Conservation (phyloP, 352 stramenopile genomes). For the Pythium brassicae region DNA sequence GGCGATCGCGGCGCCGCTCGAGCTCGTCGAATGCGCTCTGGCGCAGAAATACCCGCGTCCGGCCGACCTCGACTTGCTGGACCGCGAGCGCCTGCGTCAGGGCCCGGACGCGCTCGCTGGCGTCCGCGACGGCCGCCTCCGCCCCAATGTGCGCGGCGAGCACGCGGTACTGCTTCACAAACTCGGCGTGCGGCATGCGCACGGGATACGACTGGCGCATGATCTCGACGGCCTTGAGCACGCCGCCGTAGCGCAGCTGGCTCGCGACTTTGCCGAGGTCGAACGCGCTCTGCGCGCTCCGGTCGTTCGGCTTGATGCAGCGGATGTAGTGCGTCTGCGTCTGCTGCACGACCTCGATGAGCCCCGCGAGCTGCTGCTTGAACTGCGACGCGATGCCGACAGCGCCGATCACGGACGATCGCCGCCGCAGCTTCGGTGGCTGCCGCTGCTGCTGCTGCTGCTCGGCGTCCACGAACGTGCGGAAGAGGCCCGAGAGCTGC, state of each 20-base stretch:
- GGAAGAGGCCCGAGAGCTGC: constrained; percentile 59
- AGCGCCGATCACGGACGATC: constrained; percentile 65
- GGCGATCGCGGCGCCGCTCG: constrained; percentile 37
- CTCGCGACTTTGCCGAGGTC: constrained; percentile 66
- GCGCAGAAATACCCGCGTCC: constrained; percentile 65
- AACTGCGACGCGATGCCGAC: constrained; percentile 91
- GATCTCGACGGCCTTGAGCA: constrained; percentile 83
- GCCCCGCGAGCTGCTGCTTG: constrained; percentile 87
- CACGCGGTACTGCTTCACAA: constrained; percentile 51
- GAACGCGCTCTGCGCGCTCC: constrained; percentile 89
- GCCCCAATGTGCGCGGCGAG: constrained; percentile 13
- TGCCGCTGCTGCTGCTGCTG: constrained; percentile 19
- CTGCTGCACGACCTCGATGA: constrained; percentile 92
- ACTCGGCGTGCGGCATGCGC: constrained; percentile 65
- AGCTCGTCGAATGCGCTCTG: constrained; percentile 62
- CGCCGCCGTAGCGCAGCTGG: constrained; percentile 79
- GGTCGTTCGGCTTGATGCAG: constrained; percentile 98
- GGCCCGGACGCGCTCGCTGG: constrained; percentile 15
- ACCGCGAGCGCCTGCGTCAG: constrained; percentile 33
- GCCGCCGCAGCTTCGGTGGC: constrained; percentile 46
- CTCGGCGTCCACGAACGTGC: constrained; percentile 64
- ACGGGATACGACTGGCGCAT: constrained; percentile 82
- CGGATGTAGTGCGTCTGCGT: constrained; percentile 98
- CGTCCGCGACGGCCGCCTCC: constrained; percentile 2
- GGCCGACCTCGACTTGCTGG: constrained; percentile 51